These are phyloP conservation scores for Gnetum montanum DNA, from an alignment of 75 land plant genomes.

Conservation along the genomic window DNA sequence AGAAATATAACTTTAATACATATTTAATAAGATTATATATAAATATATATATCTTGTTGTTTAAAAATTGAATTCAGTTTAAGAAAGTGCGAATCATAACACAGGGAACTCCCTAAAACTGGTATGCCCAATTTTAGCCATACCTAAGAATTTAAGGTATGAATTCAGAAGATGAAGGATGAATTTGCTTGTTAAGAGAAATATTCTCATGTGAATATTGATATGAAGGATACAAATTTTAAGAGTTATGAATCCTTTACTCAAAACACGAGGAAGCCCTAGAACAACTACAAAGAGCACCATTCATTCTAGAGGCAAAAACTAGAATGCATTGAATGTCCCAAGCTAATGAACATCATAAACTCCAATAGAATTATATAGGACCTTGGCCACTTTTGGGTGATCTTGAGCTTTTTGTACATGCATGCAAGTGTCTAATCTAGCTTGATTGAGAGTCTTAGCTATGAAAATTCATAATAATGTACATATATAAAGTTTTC, in stretches of 20 bases:
- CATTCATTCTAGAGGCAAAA: slow-evolving; percentile 53
- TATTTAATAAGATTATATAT: too few species aligned
- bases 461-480: slow-evolving; percentile 24
- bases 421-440: slow-evolving; percentile 66
- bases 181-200: slow-evolving; percentile 53
- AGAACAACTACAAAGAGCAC: slow-evolving; percentile 61
- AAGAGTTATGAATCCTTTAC: slow-evolving; percentile 36
- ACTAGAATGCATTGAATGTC: slow-evolving; percentile 37
- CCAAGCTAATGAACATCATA: slow-evolving; percentile 40
- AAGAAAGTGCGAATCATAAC: too few species aligned
- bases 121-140: too few species aligned
- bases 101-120: too few species aligned
- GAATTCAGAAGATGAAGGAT: too few species aligned
- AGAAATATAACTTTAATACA: too few species aligned
- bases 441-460: slow-evolving; percentile 70
- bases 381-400: slow-evolving; percentile 69
- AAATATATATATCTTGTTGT: too few species aligned
- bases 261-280: slow-evolving; percentile 55
- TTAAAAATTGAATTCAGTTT: too few species aligned
- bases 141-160: too few species aligned
- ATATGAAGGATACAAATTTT: slow-evolving; percentile 44
- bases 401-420: slow-evolving; percentile 26
- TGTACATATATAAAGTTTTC: too few species aligned
- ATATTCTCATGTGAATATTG: slow-evolving; percentile 74
- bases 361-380: slow-evolving; percentile 48